Conservation (phyloP, 768 basidiomycete species). For the Mrakia frigida region DNA sequence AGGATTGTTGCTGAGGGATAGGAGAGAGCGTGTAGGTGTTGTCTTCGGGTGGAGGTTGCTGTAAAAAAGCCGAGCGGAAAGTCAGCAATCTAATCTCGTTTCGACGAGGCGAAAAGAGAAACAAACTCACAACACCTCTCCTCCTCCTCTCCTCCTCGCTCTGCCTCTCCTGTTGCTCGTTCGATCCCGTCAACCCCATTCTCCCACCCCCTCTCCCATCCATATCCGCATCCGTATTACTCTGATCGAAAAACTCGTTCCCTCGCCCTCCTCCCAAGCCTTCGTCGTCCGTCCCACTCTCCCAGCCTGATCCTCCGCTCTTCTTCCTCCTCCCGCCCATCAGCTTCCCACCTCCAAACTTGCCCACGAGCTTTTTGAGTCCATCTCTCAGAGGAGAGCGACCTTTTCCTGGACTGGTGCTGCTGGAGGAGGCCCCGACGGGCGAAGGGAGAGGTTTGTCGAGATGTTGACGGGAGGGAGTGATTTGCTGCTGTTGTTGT, state of each 20-base stretch:
- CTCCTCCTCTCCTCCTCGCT: background rate
- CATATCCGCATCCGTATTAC: no score
- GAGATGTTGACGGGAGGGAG: conserved; percentile 18
- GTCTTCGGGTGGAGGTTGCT: background rate
- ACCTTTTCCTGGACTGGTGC: background rate
- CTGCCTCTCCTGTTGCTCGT: background rate
- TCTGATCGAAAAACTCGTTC: background rate
- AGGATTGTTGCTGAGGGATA: background rate
- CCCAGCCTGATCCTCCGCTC: conserved; percentile 8
- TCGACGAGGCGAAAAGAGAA: background rate
- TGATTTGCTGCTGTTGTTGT: background rate
- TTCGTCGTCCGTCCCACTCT: background rate
- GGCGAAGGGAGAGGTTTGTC: conserved; percentile 28
- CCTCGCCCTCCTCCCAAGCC: background rate
- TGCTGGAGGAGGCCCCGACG: background rate
- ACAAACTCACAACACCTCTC: background rate
- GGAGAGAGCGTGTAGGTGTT: background rate
- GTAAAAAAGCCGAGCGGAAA: no score
- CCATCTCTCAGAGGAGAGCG: conserved; percentile 7
- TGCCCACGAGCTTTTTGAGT: conserved; percentile 14
- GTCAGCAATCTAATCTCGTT: background rate
- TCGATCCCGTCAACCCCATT: no score
- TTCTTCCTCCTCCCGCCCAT: background rate
- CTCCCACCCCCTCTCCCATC: no score
- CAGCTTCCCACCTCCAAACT: conserved; percentile 15